Percentiles rank a stretch among this genome's conserved stretches.
phyloP scores from a whole-genome alignment of 495 filamentous ascomycete species.

The Rostrohypoxylon terebratum region DNA sequence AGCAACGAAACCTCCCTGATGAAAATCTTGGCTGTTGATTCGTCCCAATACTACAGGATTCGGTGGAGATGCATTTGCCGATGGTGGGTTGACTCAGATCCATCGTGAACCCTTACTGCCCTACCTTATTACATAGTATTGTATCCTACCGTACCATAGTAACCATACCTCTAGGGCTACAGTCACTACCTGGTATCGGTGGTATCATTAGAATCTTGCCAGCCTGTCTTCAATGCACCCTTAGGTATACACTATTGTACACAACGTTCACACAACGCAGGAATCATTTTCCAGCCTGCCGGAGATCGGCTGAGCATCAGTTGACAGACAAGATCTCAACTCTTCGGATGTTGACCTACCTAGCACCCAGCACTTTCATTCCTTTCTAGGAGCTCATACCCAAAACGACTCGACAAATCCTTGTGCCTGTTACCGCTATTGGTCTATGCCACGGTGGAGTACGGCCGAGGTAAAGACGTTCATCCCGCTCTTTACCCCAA shows the following conservation, averaged over 20 bases:
- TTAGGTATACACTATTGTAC: neutral
- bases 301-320: constrained; percentile 29
- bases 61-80: constrained; percentile 46
- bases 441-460: constrained; percentile 29
- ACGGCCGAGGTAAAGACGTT: constrained; percentile 45
- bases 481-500: constrained; percentile 41
- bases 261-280: neutral
- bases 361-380: too few relatives aligned
- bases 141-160: constrained; percentile 3
- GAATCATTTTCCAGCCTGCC: constrained; percentile 36
- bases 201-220: constrained; percentile 6
- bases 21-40: constrained; percentile 26
- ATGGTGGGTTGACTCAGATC: constrained; percentile 49
- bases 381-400: constrained; percentile 21
- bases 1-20: constrained; percentile 18
- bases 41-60: constrained; percentile 31
- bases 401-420: constrained; percentile 17
- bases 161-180: neutral
- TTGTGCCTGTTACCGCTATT: constrained; percentile 15
- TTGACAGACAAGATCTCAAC: constrained; percentile 10
- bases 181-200: neutral
- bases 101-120: constrained; percentile 39
- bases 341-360: neutral
- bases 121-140: constrained; percentile 15
- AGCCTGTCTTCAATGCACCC: constrained; percentile 29